A percentile compares a stretch with the other conserved stretches of the same genome.
phyloP scores from a whole-genome alignment of 192 early-diverging fungal species.

The Backusella macrospora region DNA sequence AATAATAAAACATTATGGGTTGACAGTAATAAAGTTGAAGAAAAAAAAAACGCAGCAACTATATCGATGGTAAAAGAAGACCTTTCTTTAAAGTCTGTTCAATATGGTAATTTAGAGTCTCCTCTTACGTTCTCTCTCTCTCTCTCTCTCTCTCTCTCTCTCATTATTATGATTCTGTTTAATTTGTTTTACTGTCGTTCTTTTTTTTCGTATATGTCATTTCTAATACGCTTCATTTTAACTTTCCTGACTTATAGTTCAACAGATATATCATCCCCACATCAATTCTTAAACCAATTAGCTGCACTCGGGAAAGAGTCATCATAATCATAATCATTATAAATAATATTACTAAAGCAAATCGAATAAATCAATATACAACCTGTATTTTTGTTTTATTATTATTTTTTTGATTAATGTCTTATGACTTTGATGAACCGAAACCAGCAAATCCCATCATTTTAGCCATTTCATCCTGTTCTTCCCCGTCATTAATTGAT shows the following conservation, averaged over 20 bases:
- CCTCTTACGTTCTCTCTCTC: not conserved
- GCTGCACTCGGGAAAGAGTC: conserved; percentile 61
- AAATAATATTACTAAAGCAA: no score
- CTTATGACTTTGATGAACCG: conserved; percentile 56
- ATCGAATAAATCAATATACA: no score
- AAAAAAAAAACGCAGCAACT: not conserved
- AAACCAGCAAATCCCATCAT: conserved; percentile 76
- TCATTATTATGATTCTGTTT: no score
- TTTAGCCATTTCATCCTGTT: conserved; percentile 68
- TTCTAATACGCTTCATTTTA: conserved; percentile 84
- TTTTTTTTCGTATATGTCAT: conserved; percentile 72
- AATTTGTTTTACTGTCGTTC: no score
- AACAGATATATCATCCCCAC: conserved; percentile 85
- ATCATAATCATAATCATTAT: no score
- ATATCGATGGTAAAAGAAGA: not conserved
- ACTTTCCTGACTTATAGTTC: conserved; percentile 74
- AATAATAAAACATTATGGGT: no score
- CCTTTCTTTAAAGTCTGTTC: not conserved
- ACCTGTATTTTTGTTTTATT: no score
- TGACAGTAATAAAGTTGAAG: no score
- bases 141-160: no score
- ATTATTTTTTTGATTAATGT: no score
- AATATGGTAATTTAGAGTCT: conserved; percentile 2
- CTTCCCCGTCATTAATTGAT: conserved; percentile 40
- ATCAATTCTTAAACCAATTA: conserved; percentile 81